These are phyloP conservation scores for Colletotrichum destructivum DNA, from an alignment of 2,329 filamentous ascomycete genomes.

Conservation along the genomic window DNA sequence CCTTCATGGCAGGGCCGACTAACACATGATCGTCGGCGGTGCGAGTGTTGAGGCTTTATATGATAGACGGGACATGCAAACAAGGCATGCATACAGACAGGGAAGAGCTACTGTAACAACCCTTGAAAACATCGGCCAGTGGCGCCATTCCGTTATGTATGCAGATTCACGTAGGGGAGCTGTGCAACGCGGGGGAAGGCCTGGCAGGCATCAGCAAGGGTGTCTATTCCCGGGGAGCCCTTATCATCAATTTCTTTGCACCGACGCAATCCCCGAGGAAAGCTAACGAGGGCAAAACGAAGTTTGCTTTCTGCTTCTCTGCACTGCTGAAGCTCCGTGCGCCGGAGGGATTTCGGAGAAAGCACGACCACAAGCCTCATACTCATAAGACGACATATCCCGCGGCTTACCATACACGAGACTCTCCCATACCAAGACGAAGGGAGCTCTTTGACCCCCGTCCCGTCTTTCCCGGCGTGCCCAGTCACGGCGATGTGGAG, in stretches of 20 bases:
- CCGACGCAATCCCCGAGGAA: neutral
- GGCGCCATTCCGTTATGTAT: constrained; percentile 27
- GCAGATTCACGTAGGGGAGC: constrained; percentile 2
- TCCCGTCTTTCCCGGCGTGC: constrained; percentile 18
- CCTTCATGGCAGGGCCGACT: constrained; percentile 9
- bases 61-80: neutral
- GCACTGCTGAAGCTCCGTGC: constrained; percentile 14
- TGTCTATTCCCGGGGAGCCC: constrained; percentile 3
- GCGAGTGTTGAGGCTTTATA: constrained; percentile 8
- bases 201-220: constrained; percentile 9
- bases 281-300: neutral
- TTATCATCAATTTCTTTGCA: constrained; percentile 1
- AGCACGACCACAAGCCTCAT: neutral
- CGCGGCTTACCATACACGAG: neutral
- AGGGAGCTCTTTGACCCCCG: constrained; percentile 22
- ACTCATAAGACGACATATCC: constrained; percentile 4
- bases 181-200: neutral
- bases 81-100: neutral
- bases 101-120: neutral
- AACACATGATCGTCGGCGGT: neutral
- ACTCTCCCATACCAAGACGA: neutral
- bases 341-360: neutral
- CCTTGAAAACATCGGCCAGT: neutral
- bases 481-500: constrained; percentile 11
- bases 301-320: neutral